Evolutionary conservation across 495 filamentous ascomycete genomes (phyloP), one percentile per base, ranked within the genome.

Genomic region (Neurospora sp.): DNA sequence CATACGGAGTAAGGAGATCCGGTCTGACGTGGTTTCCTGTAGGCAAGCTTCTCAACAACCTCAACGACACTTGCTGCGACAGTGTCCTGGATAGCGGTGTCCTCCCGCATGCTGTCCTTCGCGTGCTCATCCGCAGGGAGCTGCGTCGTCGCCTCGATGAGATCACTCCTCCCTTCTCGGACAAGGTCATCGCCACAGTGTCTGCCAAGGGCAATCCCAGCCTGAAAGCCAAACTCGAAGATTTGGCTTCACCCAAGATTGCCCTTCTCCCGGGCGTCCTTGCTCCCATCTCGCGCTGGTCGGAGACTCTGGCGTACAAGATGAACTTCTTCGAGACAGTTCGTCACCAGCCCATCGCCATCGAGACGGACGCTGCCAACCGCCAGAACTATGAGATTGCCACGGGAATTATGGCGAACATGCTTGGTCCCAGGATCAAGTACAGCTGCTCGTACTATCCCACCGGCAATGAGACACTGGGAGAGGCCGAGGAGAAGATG

Each of bases 321-420:
- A 88, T 88, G 87, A 77, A 79, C 69, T 91, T 88, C 73, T 80
- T 91, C 31, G 78, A 86, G 66, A 78, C 81, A 19, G 80, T 89
- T 43, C 83, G 85, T 10, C 81, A 80, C 11, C 80, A 85, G n/a
- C 87, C 88, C 8, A 90, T 92, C 48, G 89, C 90, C 39, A 84
- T 91, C 77, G 88, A 90, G 79, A 89, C 88, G 4, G 84, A 83
- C 4, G 78, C 83, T 5, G 89, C 89, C 24, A 92, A 91, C 78
- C 76, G 86, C 71, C 89, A 91, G 82, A 90, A 92, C 78, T 91
- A 92, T 77, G 89, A 91, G 81, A 88, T 91, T 38, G 87, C 86
- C 17, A 89, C 89, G 3, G 87, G 86, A 6, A 84, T 90, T 71
- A 81, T 91, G 34, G 74, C 75, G 19, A 85, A 83, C 42, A 86